Percentiles rank a stretch among this genome's conserved stretches.
Evolutionary conservation across 805 yeast genomes (phyloP).

Genomic region (Yarrowia yakushimensis): DNA sequence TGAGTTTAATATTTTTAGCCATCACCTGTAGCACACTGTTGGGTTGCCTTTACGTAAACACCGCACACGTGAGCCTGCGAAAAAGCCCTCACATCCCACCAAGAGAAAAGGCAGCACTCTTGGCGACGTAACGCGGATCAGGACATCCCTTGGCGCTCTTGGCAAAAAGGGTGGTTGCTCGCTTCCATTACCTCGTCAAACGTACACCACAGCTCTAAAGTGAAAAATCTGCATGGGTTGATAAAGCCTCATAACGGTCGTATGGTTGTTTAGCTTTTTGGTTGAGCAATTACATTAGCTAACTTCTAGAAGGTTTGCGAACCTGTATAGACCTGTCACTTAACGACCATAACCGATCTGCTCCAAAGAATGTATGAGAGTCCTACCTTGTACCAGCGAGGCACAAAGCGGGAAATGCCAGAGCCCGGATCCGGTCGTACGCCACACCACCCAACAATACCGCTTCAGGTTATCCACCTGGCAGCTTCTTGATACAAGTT

Average conservation of each 20-base stretch:
- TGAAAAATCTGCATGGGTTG: not conserved
- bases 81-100: not conserved
- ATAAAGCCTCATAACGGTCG: slow-evolving; percentile 14
- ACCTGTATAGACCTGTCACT: not conserved
- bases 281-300: slow-evolving; percentile 1
- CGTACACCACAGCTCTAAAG: not conserved
- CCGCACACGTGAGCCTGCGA: not conserved
- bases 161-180: not conserved
- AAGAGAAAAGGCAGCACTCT: not conserved
- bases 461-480: not conserved
- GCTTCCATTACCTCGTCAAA: not conserved
- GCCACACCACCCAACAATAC: not conserved
- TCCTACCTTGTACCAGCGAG: too few relatives aligned
- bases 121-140: not conserved
- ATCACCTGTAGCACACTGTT: too few relatives aligned
- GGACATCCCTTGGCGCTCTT: slow-evolving; percentile 9
- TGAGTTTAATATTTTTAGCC: not conserved
- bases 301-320: slow-evolving; percentile 1
- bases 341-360: not conserved
- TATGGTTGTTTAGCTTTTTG: not conserved
- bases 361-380: too few relatives aligned
- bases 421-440: too few relatives aligned
- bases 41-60: not conserved
- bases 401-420: too few relatives aligned
- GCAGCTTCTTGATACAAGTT: not conserved